phyloP scores from a whole-genome alignment of 371 early-diverging fungal genomes.

The Syncephalastrum racemosum region DNA sequence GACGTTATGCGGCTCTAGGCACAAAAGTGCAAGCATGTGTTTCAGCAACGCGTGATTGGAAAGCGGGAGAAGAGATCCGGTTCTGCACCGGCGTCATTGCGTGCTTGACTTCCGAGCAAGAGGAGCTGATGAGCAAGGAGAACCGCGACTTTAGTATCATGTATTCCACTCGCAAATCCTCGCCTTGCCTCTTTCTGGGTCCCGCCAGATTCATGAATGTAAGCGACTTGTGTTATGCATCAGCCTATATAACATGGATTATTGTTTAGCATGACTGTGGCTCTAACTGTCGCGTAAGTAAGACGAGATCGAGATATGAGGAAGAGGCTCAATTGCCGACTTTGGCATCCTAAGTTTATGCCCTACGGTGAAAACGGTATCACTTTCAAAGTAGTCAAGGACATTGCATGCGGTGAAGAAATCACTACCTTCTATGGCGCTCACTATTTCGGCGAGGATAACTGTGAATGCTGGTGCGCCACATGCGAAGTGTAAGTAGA shows the following conservation, averaged over 20 bases:
- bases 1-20: conserved; percentile 66
- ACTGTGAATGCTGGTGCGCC: conserved; percentile 87
- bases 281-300: neutral
- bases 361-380: conserved; percentile 63
- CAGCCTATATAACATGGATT: too few species aligned
- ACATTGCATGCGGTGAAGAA: conserved; percentile 84
- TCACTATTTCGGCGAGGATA: conserved; percentile 86
- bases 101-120: conserved; percentile 67
- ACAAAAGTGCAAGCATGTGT: conserved; percentile 66
- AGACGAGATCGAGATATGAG: neutral
- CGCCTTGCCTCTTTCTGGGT: conserved; percentile 84
- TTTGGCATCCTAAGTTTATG: conserved; percentile 51
- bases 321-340: too few species aligned
- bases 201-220: conserved; percentile 93
- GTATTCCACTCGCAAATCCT: conserved; percentile 69
- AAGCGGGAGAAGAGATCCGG: conserved; percentile 71
- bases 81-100: conserved; percentile 83
- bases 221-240: conserved; percentile 9
- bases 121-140: conserved; percentile 34
- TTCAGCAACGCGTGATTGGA: conserved; percentile 76
- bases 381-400: conserved; percentile 75
- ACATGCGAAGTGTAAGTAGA: conserved; percentile 77
- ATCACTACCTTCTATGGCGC: conserved; percentile 84
- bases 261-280: too few species aligned
- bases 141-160: conserved; percentile 84